Base-by-base conservation (phyloP, 1,284 basidiomycete species). In the Caloboletus firmus region DNA sequence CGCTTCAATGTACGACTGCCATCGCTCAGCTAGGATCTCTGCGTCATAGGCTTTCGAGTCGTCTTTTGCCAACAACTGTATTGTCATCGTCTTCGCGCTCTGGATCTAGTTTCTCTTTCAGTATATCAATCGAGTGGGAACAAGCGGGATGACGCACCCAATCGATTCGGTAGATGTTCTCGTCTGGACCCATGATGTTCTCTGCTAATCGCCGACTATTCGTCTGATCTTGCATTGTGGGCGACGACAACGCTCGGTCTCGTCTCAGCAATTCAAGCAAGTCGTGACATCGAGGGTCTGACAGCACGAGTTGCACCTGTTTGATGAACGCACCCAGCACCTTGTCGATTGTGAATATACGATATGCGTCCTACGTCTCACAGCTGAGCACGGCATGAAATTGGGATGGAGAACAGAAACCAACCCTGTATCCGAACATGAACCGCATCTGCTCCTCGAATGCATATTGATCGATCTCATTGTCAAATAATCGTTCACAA, bases 271-370 rank as follows among this genome's bases (percentile, higher is more conserved):
- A 75, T 49, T 89, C 85, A 30, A 93, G 80, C 40, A 98, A 75
- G 53, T 96, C 93, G 62, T 94, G 91, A 64, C 88, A 92, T 69
- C 89, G 91, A 28, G 79, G 69, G 65, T 98, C 96, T 3, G 82
- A 75, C 32, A 95, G 77, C 50, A 95, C 79, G 31, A 82, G 77
- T 72, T 97, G 93, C 55, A 84, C 91, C 78, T 90, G 94, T 71
- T 91, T 97, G 73, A 93, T 87, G 63, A 93, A 81, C n/a, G 84
- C 81, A 3, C 89, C 89, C 51, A 96, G 84, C 46, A 96, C 79
- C 71, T 96, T 94, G 75, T 98, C 95, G n/a, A 97, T 75, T 0
- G 95, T 97, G 69, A 96, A 97, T 66, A 92, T 83, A 65, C 89
- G 88, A 71, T 92, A 96, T 0, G 84, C 84, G 36, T 86, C 76